phyloP scores from a whole-genome alignment of 768 basidiomycete genomes.

The Lyophyllum decastes region DNA sequence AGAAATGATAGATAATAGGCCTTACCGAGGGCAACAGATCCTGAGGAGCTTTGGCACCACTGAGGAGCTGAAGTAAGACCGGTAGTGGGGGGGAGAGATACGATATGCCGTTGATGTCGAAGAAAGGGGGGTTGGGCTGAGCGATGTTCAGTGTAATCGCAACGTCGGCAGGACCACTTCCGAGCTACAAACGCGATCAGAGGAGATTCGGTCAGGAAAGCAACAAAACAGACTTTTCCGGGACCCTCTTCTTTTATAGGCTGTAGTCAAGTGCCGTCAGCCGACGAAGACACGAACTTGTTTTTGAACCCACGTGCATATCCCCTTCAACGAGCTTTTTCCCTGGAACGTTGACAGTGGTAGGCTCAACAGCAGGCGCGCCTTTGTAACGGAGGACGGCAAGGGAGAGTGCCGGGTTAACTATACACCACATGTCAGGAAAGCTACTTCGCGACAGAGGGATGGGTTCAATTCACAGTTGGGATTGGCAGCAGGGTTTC shows the following conservation, averaged over 20 bases:
- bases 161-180: constrained; percentile 21
- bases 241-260: constrained; percentile 13
- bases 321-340: constrained; percentile 25
- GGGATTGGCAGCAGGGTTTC: constrained; percentile 11
- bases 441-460: background rate
- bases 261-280: background rate
- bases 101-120: constrained; percentile 27
- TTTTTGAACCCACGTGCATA: constrained; percentile 26
- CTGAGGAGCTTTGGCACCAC: constrained; percentile 37
- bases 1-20: constrained; percentile 20
- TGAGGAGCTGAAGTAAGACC: constrained; percentile 52
- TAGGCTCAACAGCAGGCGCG: background rate
- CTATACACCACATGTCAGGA: background rate
- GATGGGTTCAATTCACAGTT: constrained; percentile 15
- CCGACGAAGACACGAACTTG: background rate
- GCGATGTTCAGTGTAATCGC: constrained; percentile 22
- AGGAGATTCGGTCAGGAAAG: background rate
- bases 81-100: constrained; percentile 42
- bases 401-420: constrained; percentile 21
- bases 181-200: constrained; percentile 12
- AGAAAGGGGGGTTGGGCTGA: constrained; percentile 18
- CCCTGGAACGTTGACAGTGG: constrained; percentile 16
- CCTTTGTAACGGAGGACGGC: constrained; percentile 25
- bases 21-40: constrained; percentile 48
- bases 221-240: background rate